Evolutionary conservation across 345 rosid species (phyloP), one percentile per base, ranked within the genome.

Genomic region (Syzygium grande): DNA sequence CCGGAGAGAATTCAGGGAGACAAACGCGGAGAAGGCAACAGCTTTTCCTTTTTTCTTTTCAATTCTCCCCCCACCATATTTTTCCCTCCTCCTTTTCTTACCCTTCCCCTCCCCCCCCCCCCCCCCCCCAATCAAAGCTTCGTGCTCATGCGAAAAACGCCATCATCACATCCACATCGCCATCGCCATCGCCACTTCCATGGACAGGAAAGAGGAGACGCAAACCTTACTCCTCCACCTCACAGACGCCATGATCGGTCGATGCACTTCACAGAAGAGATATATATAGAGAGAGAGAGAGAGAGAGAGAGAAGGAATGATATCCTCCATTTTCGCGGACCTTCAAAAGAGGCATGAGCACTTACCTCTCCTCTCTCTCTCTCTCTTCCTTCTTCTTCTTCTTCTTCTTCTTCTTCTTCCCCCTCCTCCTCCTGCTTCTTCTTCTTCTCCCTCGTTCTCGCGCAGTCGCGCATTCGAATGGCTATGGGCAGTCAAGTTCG

Each of bases 1-100:
- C 84, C 51, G 49, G 91, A 92, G 92, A 25, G 14, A 90, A 84
- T 86, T 59, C 84, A 89, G 94, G 93, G 92, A 90, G 92, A 91
- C 21, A 89, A 89, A 85, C 38, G 86, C 78, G 92, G 93, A 88
- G 89, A 63, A 61, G 90, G 87, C 87, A 86, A 30, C 85, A 79
- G 84, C 52, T 21, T 43, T 2, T 29, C n/a, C 22, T 21, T 25
- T 22, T 27, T 86, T n/a, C n/a, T n/a, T 51, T 16, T 77, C 77
- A 17, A 7, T 73, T 77, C 46, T 13, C 52, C 23, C 84, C 49
- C 12, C n/a, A 30, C 46, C 3, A 73, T 73, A 34, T 34, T 34
- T 34, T 34, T 34, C 38, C 38, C 38, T 34, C 38, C 38, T 34
- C 38, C 38, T 34, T 34, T 34, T 34, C 38, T 34, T 34, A 34